A percentile compares a stretch with the other conserved stretches of the same genome.
Conservation (phyloP, 192 early-diverging fungal genomes). For the Irineochytrium annulatum region DNA sequence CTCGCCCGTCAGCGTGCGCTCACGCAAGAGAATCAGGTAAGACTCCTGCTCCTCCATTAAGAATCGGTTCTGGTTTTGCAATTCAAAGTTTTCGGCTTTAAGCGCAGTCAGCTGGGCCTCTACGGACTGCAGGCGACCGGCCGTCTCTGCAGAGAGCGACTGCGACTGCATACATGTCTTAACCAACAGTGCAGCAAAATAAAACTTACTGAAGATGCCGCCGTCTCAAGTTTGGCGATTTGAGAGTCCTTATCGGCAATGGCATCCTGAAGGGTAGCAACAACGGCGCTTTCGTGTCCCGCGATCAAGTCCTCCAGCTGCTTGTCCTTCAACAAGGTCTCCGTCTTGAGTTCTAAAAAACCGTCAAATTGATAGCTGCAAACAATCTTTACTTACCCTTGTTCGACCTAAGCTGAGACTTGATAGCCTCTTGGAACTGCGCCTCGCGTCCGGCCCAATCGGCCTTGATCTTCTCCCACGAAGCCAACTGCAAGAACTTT, state of each 20-base stretch:
- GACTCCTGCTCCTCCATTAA: neutral
- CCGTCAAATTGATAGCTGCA: no score
- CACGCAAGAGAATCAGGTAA: neutral
- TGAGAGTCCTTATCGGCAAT: neutral
- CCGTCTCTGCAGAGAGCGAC: no score
- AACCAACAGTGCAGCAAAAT: no score
- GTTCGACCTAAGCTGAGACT: neutral
- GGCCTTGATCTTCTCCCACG: constrained; percentile 1
- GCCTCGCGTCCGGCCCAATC: neutral
- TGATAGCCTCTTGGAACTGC: neutral
- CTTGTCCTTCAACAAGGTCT: neutral
- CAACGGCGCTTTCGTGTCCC: neutral
- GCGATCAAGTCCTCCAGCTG: neutral
- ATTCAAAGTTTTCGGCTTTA: neutral
- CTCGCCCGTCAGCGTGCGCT: neutral
- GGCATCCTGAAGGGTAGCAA: neutral
- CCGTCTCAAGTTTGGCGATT: neutral
- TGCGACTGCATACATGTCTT: no score
- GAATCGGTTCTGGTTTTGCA: neutral
- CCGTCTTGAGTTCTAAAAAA: neutral
- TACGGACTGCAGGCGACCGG: no score
- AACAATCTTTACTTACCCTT: no score
- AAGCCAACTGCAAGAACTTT: constrained; percentile 1
- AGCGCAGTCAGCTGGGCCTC: neutral
- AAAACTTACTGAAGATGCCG: no score